Base-by-base conservation (phyloP, 2,329 filamentous ascomycete genomes). In the Colletotrichum scovillei region DNA sequence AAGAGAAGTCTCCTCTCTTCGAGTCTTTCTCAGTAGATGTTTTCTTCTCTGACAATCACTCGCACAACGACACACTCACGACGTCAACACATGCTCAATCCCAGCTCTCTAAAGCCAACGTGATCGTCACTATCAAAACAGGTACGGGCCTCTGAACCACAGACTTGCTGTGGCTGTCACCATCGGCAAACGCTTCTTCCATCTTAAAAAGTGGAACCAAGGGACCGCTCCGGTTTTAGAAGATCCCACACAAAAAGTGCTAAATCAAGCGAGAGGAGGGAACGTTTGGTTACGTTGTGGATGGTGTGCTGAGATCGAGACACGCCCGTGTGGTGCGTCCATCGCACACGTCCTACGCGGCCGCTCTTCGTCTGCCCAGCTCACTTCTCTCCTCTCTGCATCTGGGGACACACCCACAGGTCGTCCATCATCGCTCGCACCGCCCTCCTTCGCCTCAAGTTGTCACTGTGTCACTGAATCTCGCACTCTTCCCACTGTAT, bases 121-220 rank as follows among this genome's bases (percentile, higher is more conserved):
- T 49, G 42, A 49, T n/a, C 42, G 42, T 22, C 42, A 19, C 42
- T 49, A 49, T 49, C 42, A 49, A 22, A 49, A 49, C 42, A 49
- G 19, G 8, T 49, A 52, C 26, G 32, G 56, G 55, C 35, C 38
- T 66, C 53, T 38, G 59, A 63, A 63, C 42, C 67, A 70, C 62
- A 59, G 69, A 71, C 63, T 42, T 42, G 5, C 42, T 46, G 8
- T 66, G 24, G 35, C 38, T 72, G 62, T 63, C 57, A 72, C 63
- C 72, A 63, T 72, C 72, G 72, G 68, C 72, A 68, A 72, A 72
- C 72, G 63, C 68, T 74, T 72, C 72, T 74, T 58, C 65, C 69
- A 71, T 74, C 71, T 75, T 75, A 75, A 74, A 73, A 75, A 64
- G 70, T 75, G 73, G 73, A 60, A 32, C 52, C 24, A 74, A 62